Evolutionary conservation across 768 basidiomycete species (phyloP).

Genomic region (Termitomyces titanicus): DNA sequence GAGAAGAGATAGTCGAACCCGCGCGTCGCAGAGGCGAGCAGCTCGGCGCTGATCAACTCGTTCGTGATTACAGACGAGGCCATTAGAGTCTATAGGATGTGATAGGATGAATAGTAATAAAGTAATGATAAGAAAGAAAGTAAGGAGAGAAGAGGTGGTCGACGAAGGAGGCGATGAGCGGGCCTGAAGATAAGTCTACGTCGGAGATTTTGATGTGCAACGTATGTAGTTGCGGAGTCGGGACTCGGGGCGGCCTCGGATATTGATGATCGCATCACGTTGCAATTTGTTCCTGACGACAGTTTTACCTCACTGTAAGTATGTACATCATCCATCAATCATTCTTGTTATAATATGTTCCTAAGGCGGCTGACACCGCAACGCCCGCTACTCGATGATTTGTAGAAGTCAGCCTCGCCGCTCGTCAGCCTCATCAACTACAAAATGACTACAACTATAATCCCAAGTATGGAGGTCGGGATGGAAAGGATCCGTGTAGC

Average conservation of each 20-base stretch:
- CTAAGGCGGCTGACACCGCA: too few relatives aligned
- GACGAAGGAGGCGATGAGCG: background rate
- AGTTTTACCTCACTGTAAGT: too few relatives aligned
- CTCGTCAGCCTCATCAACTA: too few relatives aligned
- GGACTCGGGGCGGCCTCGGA: too few relatives aligned
- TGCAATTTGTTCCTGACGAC: background rate
- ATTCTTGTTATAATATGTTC: too few relatives aligned
- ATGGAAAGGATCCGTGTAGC: too few relatives aligned
- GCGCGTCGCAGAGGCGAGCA: constrained; percentile 33
- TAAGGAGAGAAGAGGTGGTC: background rate
- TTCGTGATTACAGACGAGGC: background rate
- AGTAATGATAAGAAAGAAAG: background rate
- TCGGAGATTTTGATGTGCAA: background rate
- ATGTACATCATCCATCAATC: too few relatives aligned
- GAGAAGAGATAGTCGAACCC: constrained; percentile 71
- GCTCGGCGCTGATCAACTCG: constrained; percentile 12
- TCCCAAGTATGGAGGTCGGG: too few relatives aligned
- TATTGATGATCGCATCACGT: background rate
- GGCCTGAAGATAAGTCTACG: background rate
- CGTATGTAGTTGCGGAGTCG: too few relatives aligned
- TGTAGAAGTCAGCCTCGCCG: too few relatives aligned
- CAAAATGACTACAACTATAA: too few relatives aligned
- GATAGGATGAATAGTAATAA: background rate
- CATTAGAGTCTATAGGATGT: background rate
- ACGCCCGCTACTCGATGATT: too few relatives aligned